Evolutionary conservation across 1,284 basidiomycete genomes (phyloP).

Genomic region (Sporisorium graminicola): DNA sequence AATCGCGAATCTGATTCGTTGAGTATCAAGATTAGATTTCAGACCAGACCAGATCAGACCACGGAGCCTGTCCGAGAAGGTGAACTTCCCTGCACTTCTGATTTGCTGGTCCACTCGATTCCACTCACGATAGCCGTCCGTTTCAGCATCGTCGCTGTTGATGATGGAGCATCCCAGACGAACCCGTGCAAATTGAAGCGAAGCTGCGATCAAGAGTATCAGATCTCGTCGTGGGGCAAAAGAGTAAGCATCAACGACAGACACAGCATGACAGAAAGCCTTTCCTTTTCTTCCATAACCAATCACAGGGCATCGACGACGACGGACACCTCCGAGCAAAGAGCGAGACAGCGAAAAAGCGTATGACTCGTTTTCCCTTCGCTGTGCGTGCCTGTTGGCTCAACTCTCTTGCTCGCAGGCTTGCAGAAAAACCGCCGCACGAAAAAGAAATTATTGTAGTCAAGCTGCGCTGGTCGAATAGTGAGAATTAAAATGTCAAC

Average conservation of each 20-base stretch:
- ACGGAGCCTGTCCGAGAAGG: not conserved
- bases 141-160: not conserved
- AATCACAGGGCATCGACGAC: no score
- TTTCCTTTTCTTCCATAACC: no score
- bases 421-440: not conserved
- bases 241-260: not conserved
- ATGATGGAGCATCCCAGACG: not conserved
- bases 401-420: not conserved
- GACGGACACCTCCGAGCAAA: not conserved
- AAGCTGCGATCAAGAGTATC: not conserved
- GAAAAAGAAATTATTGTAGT: not conserved
- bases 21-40: conserved; percentile 1
- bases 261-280: no score
- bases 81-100: not conserved
- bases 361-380: not conserved
- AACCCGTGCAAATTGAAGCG: no score
- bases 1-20: not conserved
- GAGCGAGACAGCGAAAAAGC: not conserved
- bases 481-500: no score
- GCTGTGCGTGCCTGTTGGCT: not conserved
- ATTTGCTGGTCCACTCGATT: not conserved
- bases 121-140: no score
- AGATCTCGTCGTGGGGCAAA: not conserved
- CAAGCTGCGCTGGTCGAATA: not conserved
- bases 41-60: not conserved